Conservation (phyloP, 768 basidiomycete species). For the Pleurotus tuber-regium region DNA sequence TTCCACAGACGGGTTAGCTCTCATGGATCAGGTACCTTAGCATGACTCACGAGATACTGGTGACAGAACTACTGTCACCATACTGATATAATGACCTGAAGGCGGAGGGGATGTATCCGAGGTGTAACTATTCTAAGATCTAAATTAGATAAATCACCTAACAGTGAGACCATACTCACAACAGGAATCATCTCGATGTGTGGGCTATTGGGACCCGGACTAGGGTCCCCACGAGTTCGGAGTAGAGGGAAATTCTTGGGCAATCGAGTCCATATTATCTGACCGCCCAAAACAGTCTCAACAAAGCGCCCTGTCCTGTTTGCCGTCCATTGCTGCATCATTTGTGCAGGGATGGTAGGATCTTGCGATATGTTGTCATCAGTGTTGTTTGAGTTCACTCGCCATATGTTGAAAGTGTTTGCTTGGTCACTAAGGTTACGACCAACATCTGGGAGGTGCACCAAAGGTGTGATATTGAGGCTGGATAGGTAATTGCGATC, state of each 20-base stretch:
- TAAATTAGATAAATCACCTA: neutral
- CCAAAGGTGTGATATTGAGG: slow-evolving; percentile 21
- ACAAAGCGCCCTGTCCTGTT: slow-evolving; percentile 20
- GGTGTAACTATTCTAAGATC: slow-evolving; percentile 4
- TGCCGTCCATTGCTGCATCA: neutral
- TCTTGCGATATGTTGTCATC: slow-evolving; percentile 22
- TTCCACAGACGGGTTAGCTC: slow-evolving; percentile 12
- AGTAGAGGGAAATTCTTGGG: slow-evolving; percentile 18
- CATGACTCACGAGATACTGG: slow-evolving; percentile 32
- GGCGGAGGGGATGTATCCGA: slow-evolving; percentile 9
- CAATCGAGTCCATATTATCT: slow-evolving; percentile 27
- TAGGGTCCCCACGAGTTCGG: slow-evolving; percentile 16
- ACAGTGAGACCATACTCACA: slow-evolving; percentile 17
- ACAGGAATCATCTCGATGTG: slow-evolving; percentile 32
- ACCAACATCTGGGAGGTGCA: slow-evolving; percentile 29
- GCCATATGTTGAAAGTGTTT: slow-evolving; percentile 19
- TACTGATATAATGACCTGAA: slow-evolving; percentile 16
- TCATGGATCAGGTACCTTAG: neutral
- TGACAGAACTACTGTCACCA: slow-evolving; percentile 23
- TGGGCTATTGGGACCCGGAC: slow-evolving; percentile 27
- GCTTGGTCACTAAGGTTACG: slow-evolving; percentile 32
- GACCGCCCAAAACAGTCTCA: slow-evolving; percentile 16
- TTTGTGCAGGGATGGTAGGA: slow-evolving; percentile 16
- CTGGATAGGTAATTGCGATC: slow-evolving; percentile 16
- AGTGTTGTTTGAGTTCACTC: slow-evolving; percentile 25